These are phyloP conservation scores for Acacia melanoxylon DNA, from an alignment of 306 rosid species.

Conservation along the genomic window DNA sequence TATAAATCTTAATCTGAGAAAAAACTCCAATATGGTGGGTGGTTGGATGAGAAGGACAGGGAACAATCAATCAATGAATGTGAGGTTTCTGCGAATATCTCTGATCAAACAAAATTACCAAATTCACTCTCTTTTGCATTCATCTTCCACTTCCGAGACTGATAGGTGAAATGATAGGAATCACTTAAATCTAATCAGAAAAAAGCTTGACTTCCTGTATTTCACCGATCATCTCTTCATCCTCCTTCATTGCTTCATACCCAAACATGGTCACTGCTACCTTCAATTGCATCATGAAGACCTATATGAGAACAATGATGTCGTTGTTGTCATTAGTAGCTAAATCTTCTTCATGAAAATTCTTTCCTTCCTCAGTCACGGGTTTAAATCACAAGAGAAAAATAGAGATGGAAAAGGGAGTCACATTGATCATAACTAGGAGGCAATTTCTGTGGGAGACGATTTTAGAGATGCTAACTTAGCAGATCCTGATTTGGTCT, in stretches of 20 bases:
- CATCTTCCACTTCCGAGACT: not conserved
- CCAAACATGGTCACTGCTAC: constrained; percentile 22
- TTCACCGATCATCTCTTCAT: not conserved
- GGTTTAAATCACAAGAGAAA: no score
- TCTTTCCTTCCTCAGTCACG: no score
- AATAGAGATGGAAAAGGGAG: no score
- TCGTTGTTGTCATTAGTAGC: no score
- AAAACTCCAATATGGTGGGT: not conserved
- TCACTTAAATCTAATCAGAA: not conserved
- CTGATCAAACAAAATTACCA: not conserved
- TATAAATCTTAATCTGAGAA: no score
- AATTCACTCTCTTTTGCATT: not conserved
- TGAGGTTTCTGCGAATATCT: no score
- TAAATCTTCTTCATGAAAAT: no score
- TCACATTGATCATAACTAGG: no score
- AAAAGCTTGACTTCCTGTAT: constrained; percentile 7
- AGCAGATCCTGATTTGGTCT: no score
- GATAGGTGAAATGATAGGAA: not conserved
- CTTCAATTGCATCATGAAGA: constrained; percentile 20
- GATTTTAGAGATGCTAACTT: no score
- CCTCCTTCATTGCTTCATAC: not conserved
- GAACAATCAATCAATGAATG: not conserved
- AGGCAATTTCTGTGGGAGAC: no score
- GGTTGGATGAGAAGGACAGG: not conserved
- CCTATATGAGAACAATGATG: no score